Percentiles rank a stretch among this genome's conserved stretches.
phyloP scores from a whole-genome alignment of 306 rosid species.

The Quercus agrifolia region DNA sequence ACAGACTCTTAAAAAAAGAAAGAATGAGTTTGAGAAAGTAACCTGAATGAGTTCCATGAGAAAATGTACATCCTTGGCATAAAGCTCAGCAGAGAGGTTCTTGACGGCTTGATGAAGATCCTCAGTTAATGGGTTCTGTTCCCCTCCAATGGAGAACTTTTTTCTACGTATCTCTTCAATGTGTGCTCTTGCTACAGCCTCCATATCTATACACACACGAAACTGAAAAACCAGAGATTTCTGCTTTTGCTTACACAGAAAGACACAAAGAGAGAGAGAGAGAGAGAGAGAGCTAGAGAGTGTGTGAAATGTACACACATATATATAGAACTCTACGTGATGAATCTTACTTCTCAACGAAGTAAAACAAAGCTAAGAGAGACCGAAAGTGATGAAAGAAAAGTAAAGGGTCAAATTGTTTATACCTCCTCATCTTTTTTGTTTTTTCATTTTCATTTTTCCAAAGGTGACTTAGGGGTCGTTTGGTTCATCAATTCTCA shows the following conservation, averaged over 20 bases:
- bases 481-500: no score
- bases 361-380: not conserved
- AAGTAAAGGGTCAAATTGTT: no score
- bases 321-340: not conserved
- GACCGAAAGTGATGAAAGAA: no score
- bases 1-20: no score
- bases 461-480: no score
- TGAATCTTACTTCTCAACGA: not conserved
- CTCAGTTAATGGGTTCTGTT: conserved; percentile 32
- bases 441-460: no score
- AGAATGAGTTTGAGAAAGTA: not conserved
- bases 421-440: no score
- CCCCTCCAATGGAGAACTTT: conserved; percentile 60
- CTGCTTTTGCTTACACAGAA: not conserved
- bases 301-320: not conserved
- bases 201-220: conserved; percentile 10
- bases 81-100: conserved; percentile 61
- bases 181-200: conserved; percentile 37
- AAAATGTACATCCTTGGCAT: conserved; percentile 67
- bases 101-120: conserved; percentile 59
- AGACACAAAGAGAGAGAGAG: not conserved
- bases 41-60: conserved; percentile 85
- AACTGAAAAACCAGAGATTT: not conserved
- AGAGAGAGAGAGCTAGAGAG: not conserved
- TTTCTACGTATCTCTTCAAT: conserved; percentile 45